Conservation (phyloP, 306 rosid genomes). For the Quercus mongolica region DNA sequence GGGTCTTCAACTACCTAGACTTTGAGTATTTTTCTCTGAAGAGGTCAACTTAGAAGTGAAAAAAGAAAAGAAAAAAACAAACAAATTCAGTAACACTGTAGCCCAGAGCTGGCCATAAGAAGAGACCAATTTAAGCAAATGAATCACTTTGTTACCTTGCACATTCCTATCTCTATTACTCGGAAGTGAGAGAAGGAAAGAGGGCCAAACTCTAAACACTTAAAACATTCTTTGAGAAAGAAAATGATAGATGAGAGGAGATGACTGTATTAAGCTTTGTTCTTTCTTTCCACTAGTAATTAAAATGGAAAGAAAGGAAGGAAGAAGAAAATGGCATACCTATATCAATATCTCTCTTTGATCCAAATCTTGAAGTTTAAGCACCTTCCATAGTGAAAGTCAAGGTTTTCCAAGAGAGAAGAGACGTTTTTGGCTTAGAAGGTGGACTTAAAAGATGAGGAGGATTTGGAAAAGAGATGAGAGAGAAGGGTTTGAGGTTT, state of each 20-base stretch:
- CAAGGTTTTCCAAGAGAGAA: constrained; percentile 8
- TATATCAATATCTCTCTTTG: background rate
- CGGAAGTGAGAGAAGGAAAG: constrained; percentile 26
- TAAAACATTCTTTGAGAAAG: background rate
- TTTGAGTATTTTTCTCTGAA: background rate
- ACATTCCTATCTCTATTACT: constrained; percentile 19
- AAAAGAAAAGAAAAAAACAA: background rate
- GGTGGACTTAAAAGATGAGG: constrained; percentile 3
- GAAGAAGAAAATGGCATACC: constrained; percentile 9
- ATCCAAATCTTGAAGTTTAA: background rate
- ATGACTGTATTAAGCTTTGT: background rate
- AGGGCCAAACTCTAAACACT: background rate
- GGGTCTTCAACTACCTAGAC: background rate
- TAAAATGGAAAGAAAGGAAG: constrained; percentile 8
- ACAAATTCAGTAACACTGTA: constrained; percentile 24
- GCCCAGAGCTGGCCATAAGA: constrained; percentile 6
- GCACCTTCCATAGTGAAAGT: constrained; percentile 11
- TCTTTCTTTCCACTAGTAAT: constrained; percentile 1
- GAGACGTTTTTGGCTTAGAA: constrained; percentile 13
- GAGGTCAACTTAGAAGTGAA: constrained; percentile 10
- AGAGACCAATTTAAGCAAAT: constrained; percentile 24
- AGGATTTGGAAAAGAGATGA: constrained; percentile 15
- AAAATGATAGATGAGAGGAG: constrained; percentile 7
- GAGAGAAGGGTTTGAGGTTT: constrained; percentile 14
- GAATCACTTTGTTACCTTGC: constrained; percentile 23